Percentiles rank a stretch among this genome's conserved stretches.
Conservation (phyloP, 2,329 filamentous ascomycete genomes). For the Diaporthe sp. region DNA sequence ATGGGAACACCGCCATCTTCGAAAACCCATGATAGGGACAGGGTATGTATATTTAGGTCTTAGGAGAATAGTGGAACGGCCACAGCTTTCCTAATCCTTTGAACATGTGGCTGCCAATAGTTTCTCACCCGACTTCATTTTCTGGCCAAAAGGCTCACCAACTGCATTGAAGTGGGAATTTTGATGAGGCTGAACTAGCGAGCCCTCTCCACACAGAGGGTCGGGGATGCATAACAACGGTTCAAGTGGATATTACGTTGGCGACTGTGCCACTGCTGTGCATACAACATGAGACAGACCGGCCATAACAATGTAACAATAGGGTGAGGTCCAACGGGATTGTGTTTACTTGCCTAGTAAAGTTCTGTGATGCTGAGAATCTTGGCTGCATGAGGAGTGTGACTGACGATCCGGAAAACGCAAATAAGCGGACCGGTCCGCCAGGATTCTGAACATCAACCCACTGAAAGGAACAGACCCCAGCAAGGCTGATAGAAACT, state of each 20-base stretch:
- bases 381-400: not conserved
- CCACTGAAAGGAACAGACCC: not conserved
- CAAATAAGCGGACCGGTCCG: not conserved
- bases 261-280: constrained; percentile 12
- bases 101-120: not conserved
- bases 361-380: not conserved
- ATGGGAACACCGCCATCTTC: not conserved
- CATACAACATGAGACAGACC: not conserved
- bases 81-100: not conserved
- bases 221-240: not conserved
- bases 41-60: not conserved
- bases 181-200: not conserved
- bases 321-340: too few relatives aligned
- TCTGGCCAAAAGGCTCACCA: not conserved
- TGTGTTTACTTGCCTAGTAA: not conserved
- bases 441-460: not conserved
- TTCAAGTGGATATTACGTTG: not conserved
- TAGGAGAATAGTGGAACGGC: not conserved
- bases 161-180: constrained; percentile 3
- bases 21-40: not conserved
- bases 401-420: not conserved
- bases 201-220: constrained; percentile 2
- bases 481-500: not conserved
- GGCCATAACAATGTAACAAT: not conserved
- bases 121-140: not conserved